Evolutionary conservation across 148 eudicot species (phyloP).

Genomic region (Nepenthes mirabilis): DNA sequence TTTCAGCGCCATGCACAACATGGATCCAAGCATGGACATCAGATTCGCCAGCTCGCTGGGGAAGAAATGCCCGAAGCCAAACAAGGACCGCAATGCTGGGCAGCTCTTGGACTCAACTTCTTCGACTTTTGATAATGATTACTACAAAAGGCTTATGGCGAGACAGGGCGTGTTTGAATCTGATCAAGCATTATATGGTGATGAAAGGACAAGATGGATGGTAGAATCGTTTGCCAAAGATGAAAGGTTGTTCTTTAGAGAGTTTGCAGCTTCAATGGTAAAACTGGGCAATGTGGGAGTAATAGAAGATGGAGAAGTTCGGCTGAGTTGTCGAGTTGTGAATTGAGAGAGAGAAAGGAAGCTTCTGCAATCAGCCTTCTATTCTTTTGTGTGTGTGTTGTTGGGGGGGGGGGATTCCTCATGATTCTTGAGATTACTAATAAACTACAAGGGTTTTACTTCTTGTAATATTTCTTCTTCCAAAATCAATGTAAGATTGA

Average conservation of each 20-base stretch:
- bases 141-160: conserved; percentile 24
- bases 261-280: conserved; percentile 48
- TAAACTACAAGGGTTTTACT: too few species aligned
- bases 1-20: conserved; percentile 26
- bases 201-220: conserved; percentile 33
- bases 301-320: conserved; percentile 30
- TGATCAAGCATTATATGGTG: conserved; percentile 34
- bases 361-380: too few species aligned
- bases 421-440: too few species aligned
- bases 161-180: conserved; percentile 45
- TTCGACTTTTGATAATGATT: conserved; percentile 38
- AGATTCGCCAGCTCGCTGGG: conserved; percentile 28
- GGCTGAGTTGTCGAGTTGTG: conserved; percentile 30
- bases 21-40: conserved; percentile 36
- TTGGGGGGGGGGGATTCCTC: too few species aligned
- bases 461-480: too few species aligned
- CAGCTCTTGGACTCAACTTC: conserved; percentile 51
- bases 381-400: too few species aligned
- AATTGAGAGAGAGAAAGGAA: conserved; percentile 12
- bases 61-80: conserved; percentile 32
- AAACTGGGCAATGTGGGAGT: conserved; percentile 48
- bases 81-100: conserved; percentile 31
- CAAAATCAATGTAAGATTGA: too few species aligned
- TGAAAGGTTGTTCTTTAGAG: conserved; percentile 39
- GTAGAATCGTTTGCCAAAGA: conserved; percentile 45